Conservation (phyloP, 192 early-diverging fungal species). For the Backusella mclennaniae region DNA sequence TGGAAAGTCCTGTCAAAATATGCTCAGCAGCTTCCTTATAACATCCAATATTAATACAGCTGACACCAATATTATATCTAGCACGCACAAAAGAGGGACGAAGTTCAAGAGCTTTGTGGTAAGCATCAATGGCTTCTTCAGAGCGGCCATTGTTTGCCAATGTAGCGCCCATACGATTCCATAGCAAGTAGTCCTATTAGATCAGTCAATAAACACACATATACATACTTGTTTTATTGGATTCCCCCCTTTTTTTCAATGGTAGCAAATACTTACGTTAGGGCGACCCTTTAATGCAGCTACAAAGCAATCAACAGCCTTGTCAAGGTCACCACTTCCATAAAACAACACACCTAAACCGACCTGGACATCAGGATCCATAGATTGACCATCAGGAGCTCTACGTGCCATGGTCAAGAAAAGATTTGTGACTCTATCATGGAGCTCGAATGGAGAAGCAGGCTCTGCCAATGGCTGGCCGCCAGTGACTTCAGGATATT, state of each 20-base stretch:
- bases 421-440: constrained; percentile 71
- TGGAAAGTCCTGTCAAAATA: constrained; percentile 81
- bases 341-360: constrained; percentile 98
- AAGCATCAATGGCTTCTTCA: constrained; percentile 89
- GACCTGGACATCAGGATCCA: constrained; percentile 94
- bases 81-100: constrained; percentile 96
- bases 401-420: constrained; percentile 78
- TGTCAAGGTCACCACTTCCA: constrained; percentile 88
- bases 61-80: constrained; percentile 96
- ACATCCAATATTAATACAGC: constrained; percentile 93
- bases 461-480: constrained; percentile 22
- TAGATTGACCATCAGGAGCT: constrained; percentile 41
- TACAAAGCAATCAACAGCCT: constrained; percentile 98
- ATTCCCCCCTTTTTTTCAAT: background rate
- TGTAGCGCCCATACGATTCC: constrained; percentile 98
- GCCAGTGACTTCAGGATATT: constrained; percentile 62
- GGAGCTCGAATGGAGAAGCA: constrained; percentile 50
- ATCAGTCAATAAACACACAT: background rate
- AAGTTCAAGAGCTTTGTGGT: constrained; percentile 90
- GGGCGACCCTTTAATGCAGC: constrained; percentile 87
- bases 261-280: constrained; percentile 25
- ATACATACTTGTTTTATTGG: too few species aligned
- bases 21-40: constrained; percentile 95
- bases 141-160: constrained; percentile 85
- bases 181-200: constrained; percentile 84